phyloP scores from a whole-genome alignment of 2,329 filamentous ascomycete species.

The Beauveria sp. region DNA sequence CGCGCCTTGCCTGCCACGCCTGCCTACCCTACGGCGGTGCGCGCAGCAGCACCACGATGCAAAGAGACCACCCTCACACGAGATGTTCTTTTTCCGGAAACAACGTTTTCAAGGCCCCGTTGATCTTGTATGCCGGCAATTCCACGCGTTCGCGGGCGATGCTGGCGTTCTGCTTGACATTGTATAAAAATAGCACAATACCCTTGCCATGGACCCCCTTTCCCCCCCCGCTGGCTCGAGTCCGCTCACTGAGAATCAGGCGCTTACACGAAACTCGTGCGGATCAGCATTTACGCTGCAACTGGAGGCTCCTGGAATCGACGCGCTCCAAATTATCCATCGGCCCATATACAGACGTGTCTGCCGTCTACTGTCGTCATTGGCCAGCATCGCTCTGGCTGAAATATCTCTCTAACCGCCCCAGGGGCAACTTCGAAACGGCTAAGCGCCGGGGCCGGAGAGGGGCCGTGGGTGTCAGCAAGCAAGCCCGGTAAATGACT shows the following conservation, averaged over 20 bases:
- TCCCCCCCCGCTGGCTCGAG: neutral
- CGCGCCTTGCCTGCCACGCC: no score
- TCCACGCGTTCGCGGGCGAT: neutral
- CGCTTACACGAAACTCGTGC: neutral
- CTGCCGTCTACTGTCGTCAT: neutral
- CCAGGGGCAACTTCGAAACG: neutral
- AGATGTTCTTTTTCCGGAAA: no score
- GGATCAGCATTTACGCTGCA: neutral
- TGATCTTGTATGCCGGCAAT: neutral
- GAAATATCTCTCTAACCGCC: neutral
- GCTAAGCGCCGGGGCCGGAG: slow-evolving; percentile 3
- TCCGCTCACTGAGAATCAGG: neutral
- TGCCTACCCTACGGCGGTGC: no score
- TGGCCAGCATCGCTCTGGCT: neutral
- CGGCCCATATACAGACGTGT: neutral
- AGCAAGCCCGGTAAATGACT: neutral
- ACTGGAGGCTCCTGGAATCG: neutral
- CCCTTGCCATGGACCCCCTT: neutral
- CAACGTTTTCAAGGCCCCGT: neutral
- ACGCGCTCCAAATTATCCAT: neutral
- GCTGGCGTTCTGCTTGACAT: neutral
- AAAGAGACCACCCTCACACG: neutral
- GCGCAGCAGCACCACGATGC: neutral
- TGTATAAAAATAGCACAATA: neutral
- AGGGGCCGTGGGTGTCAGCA: neutral